These are phyloP conservation scores for Xerophyta viscosa DNA, from an alignment of 106 monocot genomes.

Conservation along the genomic window DNA sequence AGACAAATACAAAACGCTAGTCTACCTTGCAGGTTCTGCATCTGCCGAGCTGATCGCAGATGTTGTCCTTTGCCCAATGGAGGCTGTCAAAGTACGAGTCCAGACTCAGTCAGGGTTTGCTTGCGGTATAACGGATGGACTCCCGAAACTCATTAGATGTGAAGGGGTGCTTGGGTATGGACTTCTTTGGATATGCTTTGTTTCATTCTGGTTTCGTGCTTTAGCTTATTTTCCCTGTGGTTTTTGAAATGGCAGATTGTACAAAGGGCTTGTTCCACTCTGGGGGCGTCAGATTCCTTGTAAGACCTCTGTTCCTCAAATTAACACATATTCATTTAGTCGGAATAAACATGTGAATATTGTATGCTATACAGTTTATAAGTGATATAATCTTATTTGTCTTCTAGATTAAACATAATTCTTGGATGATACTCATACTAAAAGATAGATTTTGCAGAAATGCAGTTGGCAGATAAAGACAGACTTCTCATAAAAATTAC, in stretches of 20 bases:
- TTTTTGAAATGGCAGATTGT: no score
- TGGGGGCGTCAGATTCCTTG: slow-evolving; percentile 47
- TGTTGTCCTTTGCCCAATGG: slow-evolving; percentile 38
- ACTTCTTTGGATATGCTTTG: no score
- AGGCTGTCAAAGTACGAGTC: slow-evolving; percentile 33
- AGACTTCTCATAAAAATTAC: no score
- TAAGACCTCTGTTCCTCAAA: slow-evolving; percentile 13
- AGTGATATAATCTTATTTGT: no score
- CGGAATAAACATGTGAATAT: no score
- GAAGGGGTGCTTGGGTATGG: slow-evolving; percentile 22
- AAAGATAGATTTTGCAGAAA: no score
- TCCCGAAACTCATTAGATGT: slow-evolving; percentile 21
- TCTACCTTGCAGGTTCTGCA: slow-evolving; percentile 63
- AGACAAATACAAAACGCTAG: slow-evolving; percentile 54
- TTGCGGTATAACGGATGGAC: slow-evolving; percentile 26
- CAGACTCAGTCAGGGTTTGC: slow-evolving; percentile 40
- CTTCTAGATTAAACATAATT: no score
- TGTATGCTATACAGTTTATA: no score
- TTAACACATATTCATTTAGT: no score
- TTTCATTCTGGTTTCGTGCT: not conserved
- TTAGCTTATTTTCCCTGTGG: not conserved
- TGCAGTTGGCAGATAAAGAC: no score
- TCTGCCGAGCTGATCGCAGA: slow-evolving; percentile 41
- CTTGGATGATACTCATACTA: no score
- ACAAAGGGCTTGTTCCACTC: slow-evolving; percentile 36